Evolutionary conservation across 2,329 filamentous ascomycete species (phyloP).

Genomic region (Curvularia lunata): DNA sequence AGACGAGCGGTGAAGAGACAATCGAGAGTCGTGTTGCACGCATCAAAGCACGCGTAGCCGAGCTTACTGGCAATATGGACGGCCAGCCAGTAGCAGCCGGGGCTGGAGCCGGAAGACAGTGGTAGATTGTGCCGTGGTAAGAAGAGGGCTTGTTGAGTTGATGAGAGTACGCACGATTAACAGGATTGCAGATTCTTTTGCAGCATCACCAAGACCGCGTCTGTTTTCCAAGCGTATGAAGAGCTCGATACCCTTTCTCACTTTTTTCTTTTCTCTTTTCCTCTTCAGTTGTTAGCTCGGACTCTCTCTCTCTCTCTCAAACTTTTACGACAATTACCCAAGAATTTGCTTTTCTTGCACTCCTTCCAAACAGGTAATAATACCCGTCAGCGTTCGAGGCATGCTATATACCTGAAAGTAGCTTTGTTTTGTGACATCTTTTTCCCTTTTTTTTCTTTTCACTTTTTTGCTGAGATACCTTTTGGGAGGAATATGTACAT

Average conservation of each 20-base stretch:
- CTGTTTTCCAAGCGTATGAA: conserved; percentile 32
- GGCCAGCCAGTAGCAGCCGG: conserved; percentile 26
- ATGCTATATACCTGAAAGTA: conserved; percentile 6
- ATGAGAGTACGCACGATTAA: background rate
- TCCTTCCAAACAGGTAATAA: conserved; percentile 21
- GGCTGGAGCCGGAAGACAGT: conserved; percentile 20
- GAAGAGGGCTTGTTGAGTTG: background rate
- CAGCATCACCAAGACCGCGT: conserved; percentile 18
- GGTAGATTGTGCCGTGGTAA: conserved; percentile 27
- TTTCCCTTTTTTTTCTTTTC: background rate
- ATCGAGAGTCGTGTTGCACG: conserved; percentile 96
- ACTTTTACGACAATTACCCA: conserved; percentile 11
- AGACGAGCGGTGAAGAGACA: conserved; percentile 94
- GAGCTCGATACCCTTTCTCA: conserved; percentile 41
- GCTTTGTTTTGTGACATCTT: conserved; percentile 7
- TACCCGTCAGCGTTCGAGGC: conserved; percentile 29
- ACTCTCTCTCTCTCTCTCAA: too few species aligned
- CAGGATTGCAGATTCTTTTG: conserved; percentile 13
- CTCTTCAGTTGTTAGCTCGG: background rate
- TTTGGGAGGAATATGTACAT: conserved; percentile 17
- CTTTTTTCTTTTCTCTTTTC: background rate
- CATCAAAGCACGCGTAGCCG: conserved; percentile 96
- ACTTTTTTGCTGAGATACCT: conserved; percentile 17
- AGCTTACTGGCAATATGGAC: conserved; percentile 71
- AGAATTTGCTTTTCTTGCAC: conserved; percentile 5